A percentile compares a stretch with the other conserved stretches of the same genome.
Conservation (phyloP, 805 yeast genomes). For the Lipomyces lipofer region DNA sequence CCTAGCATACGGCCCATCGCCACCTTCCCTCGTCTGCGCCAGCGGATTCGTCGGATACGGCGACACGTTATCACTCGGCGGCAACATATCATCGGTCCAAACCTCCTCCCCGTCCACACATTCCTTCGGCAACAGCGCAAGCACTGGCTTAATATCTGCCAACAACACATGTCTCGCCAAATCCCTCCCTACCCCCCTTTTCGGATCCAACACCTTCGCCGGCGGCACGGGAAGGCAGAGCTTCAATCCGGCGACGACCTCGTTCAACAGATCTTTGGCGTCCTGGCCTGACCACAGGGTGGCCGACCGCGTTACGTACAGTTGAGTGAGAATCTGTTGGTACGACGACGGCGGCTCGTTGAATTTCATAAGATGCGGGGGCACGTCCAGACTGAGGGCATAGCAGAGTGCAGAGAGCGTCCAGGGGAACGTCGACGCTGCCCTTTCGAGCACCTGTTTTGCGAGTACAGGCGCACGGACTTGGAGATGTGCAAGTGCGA, state of each 20-base stretch:
- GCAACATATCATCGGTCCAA: slow-evolving; percentile 34
- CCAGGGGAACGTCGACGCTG: slow-evolving; percentile 59
- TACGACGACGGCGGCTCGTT: slow-evolving; percentile 23
- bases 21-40: neutral
- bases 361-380: slow-evolving; percentile 18
- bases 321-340: slow-evolving; percentile 28
- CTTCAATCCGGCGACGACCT: slow-evolving; percentile 5
- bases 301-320: slow-evolving; percentile 32
- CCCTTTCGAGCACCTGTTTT: slow-evolving; percentile 47
- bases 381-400: slow-evolving; percentile 40
- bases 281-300: slow-evolving; percentile 31
- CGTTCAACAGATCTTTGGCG: slow-evolving; percentile 22
- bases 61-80: slow-evolving; percentile 33
- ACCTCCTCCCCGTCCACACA: slow-evolving; percentile 25
- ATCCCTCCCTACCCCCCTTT: slow-evolving; percentile 22
- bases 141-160: slow-evolving; percentile 32
- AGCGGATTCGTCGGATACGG: slow-evolving; percentile 25
- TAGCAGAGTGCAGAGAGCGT: slow-evolving; percentile 54
- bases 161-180: slow-evolving; percentile 34
- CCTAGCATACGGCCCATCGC: slow-evolving; percentile 2
- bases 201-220: slow-evolving; percentile 2
- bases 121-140: slow-evolving; percentile 30
- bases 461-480: slow-evolving; percentile 49
- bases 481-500: slow-evolving; percentile 58
- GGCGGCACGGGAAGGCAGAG: slow-evolving; percentile 15